phyloP scores from a whole-genome alignment of 345 rosid species.

The Rubroshorea leprosula region DNA sequence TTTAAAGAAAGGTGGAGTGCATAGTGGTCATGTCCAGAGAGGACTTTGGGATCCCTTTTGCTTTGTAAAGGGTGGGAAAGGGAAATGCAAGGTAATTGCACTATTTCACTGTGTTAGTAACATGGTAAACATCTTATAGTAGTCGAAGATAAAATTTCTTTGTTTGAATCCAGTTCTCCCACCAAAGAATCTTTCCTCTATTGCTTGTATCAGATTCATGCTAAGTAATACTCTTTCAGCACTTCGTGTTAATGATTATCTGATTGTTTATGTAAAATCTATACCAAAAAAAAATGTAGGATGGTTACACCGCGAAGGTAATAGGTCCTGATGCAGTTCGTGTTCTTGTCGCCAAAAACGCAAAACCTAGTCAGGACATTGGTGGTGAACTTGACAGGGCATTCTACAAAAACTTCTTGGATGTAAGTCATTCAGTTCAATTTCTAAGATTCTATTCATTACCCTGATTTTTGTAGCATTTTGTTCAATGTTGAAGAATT shows the following conservation, averaged over 20 bases:
- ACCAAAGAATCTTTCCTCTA: too few relatives aligned
- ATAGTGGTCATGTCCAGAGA: slow-evolving; percentile 85
- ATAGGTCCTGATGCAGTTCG: slow-evolving; percentile 54
- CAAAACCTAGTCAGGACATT: slow-evolving; percentile 53
- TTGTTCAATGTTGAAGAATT: too few relatives aligned
- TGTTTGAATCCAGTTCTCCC: too few relatives aligned
- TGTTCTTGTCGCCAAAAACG: slow-evolving; percentile 70
- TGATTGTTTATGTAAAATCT: slow-evolving; percentile 6
- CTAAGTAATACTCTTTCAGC: not conserved
- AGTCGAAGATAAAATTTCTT: too few relatives aligned
- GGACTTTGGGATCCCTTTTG: slow-evolving; percentile 69
- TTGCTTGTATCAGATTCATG: too few relatives aligned
- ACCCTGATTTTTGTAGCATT: not conserved
- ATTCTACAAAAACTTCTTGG: slow-evolving; percentile 71
- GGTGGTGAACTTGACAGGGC: slow-evolving; percentile 56
- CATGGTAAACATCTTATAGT: too few relatives aligned
- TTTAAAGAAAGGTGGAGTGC: slow-evolving; percentile 53
- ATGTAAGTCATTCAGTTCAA: slow-evolving; percentile 44
- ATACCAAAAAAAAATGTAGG: too few relatives aligned
- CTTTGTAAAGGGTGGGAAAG: slow-evolving; percentile 44
- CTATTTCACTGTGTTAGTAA: too few relatives aligned
- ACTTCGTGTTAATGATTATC: slow-evolving; percentile 1
- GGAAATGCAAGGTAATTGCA: slow-evolving; percentile 65
- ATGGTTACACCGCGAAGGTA: slow-evolving; percentile 72
- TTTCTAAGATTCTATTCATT: not conserved